phyloP scores from a whole-genome alignment of 2,329 filamentous ascomycete species.

The Fusarium oligoseptatum region DNA sequence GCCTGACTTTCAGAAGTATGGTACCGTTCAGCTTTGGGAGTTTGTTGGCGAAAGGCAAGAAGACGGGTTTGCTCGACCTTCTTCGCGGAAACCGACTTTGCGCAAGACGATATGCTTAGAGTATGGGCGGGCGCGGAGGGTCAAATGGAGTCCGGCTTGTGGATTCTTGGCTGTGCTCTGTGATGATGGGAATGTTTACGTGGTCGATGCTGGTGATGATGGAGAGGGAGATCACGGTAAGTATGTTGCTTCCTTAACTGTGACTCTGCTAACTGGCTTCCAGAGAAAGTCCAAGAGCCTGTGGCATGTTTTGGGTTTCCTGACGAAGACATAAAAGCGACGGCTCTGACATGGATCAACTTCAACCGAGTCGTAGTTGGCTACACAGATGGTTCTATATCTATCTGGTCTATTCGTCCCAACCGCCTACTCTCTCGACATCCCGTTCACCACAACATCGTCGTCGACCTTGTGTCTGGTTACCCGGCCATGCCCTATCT shows the following conservation, averaged over 20 bases:
- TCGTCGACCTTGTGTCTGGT: constrained; percentile 68
- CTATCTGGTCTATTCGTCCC: constrained; percentile 69
- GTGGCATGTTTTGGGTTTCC: constrained; percentile 60
- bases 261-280: constrained; percentile 39
- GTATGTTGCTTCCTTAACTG: neutral
- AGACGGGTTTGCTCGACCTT: constrained; percentile 52
- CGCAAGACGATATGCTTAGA: constrained; percentile 62
- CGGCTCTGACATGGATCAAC: constrained; percentile 67
- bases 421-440: constrained; percentile 63
- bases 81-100: constrained; percentile 54
- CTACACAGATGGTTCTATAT: constrained; percentile 68
- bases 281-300: constrained; percentile 61
- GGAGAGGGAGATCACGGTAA: constrained; percentile 58
- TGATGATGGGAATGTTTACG: constrained; percentile 63
- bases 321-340: constrained; percentile 64
- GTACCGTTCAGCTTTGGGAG: constrained; percentile 67
- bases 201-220: constrained; percentile 58
- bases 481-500: constrained; percentile 70
- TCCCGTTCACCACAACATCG: constrained; percentile 65
- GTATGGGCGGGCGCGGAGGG: constrained; percentile 63
- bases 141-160: constrained; percentile 67
- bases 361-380: constrained; percentile 68
- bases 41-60: constrained; percentile 52
- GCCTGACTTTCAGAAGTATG: constrained; percentile 57
- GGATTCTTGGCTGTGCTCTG: constrained; percentile 64